Conservation (phyloP, 2,329 filamentous ascomycete species). For the Botrytis cinerea region DNA sequence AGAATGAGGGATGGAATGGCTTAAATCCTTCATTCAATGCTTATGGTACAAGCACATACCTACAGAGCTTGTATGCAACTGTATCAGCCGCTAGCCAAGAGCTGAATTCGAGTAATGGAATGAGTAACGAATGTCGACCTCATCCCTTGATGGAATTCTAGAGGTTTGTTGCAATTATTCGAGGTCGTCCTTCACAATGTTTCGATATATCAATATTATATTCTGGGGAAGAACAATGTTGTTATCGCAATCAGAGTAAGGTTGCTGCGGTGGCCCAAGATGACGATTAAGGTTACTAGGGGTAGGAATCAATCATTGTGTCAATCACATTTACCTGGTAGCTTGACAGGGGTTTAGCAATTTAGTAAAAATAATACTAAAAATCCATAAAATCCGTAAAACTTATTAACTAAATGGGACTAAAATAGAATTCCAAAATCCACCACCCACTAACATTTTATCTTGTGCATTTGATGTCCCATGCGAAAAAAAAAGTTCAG, state of each 20-base stretch:
- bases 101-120: not conserved
- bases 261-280: not conserved
- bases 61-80: not conserved
- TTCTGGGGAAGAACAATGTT: not conserved
- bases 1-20: conserved; percentile 22
- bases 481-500: conserved; percentile 22
- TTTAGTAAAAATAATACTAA: not conserved
- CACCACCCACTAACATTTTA: conserved; percentile 7
- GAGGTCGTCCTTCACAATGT: not conserved
- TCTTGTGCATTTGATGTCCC: not conserved
- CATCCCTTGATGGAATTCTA: not conserved
- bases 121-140: not conserved
- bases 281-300: conserved; percentile 9
- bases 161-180: not conserved
- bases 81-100: not conserved
- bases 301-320: not conserved
- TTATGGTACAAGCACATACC: conserved; percentile 9
- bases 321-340: not conserved
- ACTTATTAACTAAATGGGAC: not conserved
- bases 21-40: not conserved
- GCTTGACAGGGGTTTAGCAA: not conserved
- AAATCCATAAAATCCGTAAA: not conserved
- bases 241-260: not conserved
- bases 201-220: not conserved
- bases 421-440: not conserved